These are phyloP conservation scores for Nitzschia sp. DNA, from an alignment of 108 stramenopile species.

Conservation along the genomic window DNA sequence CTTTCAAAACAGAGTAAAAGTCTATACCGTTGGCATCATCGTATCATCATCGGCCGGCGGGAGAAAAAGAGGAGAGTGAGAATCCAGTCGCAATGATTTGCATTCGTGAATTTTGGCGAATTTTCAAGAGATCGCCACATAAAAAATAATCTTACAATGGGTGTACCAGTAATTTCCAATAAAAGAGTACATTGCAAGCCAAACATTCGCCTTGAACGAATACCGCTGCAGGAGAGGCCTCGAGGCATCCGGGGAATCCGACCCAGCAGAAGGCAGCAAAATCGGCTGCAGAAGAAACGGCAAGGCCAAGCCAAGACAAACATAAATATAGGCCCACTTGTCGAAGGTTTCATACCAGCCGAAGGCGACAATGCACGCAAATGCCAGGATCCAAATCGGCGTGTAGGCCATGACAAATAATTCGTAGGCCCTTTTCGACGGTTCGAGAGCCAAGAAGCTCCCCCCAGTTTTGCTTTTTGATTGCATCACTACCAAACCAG, in stretches of 20 bases:
- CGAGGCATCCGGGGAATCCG: constrained; percentile 58
- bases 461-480: constrained; percentile 16
- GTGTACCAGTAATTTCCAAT: constrained; percentile 99
- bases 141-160: constrained; percentile 61
- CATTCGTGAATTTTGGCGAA: no score
- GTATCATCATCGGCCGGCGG: no score
- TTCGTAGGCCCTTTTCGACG: constrained; percentile 84
- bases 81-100: no score
- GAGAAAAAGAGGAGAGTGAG: no score
- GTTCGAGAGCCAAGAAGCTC: constrained; percentile 50
- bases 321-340: constrained; percentile 67
- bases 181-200: constrained; percentile 91
- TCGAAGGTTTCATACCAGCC: constrained; percentile 83
- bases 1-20: constrained; percentile 96
- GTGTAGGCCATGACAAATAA: constrained; percentile 70
- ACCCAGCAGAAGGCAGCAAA: constrained; percentile 63
- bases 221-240: constrained; percentile 79
- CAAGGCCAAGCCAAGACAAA: constrained; percentile 75
- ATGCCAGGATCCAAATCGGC: constrained; percentile 81
- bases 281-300: constrained; percentile 88
- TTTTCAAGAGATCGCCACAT: no score
- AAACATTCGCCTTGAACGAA: constrained; percentile 89
- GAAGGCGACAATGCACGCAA: constrained; percentile 78
- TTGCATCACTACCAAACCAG: constrained; percentile 61
- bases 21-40: no score